These are phyloP conservation scores for Plasmodium gallinaceum DNA, from an alignment of 169 alveolate genomes.

Conservation along the genomic window DNA sequence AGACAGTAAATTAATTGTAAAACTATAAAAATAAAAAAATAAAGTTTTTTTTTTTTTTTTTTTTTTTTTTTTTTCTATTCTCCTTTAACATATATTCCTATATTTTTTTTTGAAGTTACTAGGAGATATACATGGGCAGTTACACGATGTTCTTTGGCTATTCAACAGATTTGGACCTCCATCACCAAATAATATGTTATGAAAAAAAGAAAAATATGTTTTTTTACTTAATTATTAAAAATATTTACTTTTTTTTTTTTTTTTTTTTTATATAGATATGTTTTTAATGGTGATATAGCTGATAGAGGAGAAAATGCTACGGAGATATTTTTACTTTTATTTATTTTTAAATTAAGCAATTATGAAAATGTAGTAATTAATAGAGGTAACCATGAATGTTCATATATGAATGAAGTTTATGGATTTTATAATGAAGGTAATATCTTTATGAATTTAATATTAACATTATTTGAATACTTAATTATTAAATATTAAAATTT, in stretches of 20 bases:
- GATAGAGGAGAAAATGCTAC: conserved; percentile 93
- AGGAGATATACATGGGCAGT: conserved; percentile 94
- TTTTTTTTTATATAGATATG: conserved; percentile 65
- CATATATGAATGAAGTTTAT: conserved; percentile 93
- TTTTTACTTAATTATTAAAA: no score
- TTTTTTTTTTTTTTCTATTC: neutral
- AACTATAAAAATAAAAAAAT: neutral
- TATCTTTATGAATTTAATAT: neutral
- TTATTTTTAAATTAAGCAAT: conserved; percentile 90
- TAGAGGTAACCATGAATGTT: conserved; percentile 94
- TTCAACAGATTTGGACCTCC: conserved; percentile 93
- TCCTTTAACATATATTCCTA: neutral
- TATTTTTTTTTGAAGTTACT: conserved; percentile 78
- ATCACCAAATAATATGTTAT: conserved; percentile 85
- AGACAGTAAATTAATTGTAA: conserved; percentile 59
- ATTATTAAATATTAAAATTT: neutral
- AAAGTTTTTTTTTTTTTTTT: neutral
- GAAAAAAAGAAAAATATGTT: neutral
- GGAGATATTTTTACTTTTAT: conserved; percentile 89
- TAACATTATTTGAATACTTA: neutral
- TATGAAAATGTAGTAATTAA: conserved; percentile 90
- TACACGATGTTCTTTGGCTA: conserved; percentile 92
- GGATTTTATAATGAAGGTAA: conserved; percentile 92
- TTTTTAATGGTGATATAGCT: conserved; percentile 94
- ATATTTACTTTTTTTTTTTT: no score